Evolutionary conservation across 306 rosid species (phyloP), one percentile per base, ranked within the genome.

Genomic region (Quercus gilva): DNA sequence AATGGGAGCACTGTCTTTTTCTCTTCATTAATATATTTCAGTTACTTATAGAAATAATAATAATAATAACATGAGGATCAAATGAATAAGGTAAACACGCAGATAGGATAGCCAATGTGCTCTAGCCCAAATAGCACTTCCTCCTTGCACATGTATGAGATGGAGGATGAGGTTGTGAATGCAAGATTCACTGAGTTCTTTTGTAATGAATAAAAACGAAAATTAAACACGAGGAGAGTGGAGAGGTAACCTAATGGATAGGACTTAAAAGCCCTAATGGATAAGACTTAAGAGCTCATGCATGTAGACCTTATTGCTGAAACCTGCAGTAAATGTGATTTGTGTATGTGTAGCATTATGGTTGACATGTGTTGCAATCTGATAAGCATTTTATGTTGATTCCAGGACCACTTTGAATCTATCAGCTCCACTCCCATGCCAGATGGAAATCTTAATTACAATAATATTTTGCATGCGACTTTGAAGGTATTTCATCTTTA

Each of bases 361-460:
- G 67, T 29, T 63, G 55, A 45, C 57, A n/a, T n/a, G 25, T 17
- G 35, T 52, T 65, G 64, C 58, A 41, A 79, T 73, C 57, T 77
- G 49, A 71, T 58, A 53, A 21, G 59, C 65, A 45, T 72, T 74
- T 75, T 28, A 43, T 52, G 41, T 57, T 64, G 31, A 71, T 88
- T 82, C 73, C 94, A 90, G 98, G 84, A 87, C 77, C 81, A 81
- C 59, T 81, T 71, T 84, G 99, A 88, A 73, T 73, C 83, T 5
- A 76, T 91, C 84, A 84, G 85, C 81, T 84, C 84, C 83, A 51
- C 96, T 78, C 85, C 97, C 33, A 74, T 86, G 73, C 97, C 96
- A 0, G 98, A 93, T 87, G 99, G 97, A 84, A 86, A 82, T 85
- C 89, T 95, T 45, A 82, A 84, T 91, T 89, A 86, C 81, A 74